Conservation (phyloP, 129 eudicot species). For the Mikania micrantha region DNA sequence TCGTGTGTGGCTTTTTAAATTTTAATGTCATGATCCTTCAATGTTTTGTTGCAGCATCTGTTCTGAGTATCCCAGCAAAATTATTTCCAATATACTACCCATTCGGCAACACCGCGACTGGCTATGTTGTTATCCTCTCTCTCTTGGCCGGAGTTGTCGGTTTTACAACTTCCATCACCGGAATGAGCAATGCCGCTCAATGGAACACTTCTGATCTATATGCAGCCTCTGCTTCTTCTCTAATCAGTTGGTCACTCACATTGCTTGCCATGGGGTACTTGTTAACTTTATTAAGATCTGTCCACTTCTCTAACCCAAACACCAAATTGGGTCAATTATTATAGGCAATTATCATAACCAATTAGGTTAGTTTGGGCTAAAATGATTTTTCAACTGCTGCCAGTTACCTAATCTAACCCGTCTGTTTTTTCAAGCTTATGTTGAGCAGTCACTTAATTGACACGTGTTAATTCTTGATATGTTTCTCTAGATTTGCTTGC, state of each 20-base stretch:
- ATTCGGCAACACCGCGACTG: constrained; percentile 85
- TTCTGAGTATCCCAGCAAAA: constrained; percentile 50
- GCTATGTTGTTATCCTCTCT: constrained; percentile 55
- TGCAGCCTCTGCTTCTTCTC: constrained; percentile 79
- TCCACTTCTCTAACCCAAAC: background rate
- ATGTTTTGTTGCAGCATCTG: constrained; percentile 44
- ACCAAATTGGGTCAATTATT: background rate
- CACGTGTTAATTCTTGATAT: background rate
- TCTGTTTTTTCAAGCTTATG: background rate
- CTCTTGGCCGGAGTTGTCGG: constrained; percentile 81
- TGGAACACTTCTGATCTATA: constrained; percentile 51
- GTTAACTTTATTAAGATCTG: background rate
- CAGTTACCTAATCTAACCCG: background rate
- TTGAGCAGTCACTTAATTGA: background rate
- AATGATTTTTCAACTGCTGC: background rate
- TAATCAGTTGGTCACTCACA: constrained; percentile 61
- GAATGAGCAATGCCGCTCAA: constrained; percentile 44
- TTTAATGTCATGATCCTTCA: background rate
- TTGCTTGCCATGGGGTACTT: constrained; percentile 87
- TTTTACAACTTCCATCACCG: constrained; percentile 45
- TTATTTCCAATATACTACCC: constrained; percentile 83
- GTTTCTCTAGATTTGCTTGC: constrained; percentile 61
- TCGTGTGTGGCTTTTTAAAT: background rate
- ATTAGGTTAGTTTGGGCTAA: background rate
- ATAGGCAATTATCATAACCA: background rate